These are phyloP conservation scores for Neoarthrinium moseri DNA, from an alignment of 2,329 filamentous ascomycete species.

Conservation along the genomic window DNA sequence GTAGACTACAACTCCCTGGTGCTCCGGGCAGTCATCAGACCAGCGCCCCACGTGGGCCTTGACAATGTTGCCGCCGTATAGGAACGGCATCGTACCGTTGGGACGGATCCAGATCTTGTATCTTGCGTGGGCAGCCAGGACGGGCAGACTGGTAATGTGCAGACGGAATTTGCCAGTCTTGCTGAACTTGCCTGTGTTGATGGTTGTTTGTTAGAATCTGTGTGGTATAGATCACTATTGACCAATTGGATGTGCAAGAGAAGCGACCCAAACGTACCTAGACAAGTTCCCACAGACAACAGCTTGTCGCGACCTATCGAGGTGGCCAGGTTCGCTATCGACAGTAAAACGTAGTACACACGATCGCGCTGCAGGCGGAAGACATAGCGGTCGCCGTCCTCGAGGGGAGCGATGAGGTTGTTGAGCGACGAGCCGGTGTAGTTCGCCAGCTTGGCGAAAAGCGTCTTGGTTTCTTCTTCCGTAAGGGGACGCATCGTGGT, in stretches of 20 bases:
- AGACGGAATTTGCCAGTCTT: constrained; percentile 95
- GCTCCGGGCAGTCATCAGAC: constrained; percentile 90
- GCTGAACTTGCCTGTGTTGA: constrained; percentile 77
- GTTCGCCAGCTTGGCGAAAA: constrained; percentile 90
- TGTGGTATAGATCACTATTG: neutral
- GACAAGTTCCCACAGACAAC: constrained; percentile 82
- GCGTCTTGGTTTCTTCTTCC: constrained; percentile 57
- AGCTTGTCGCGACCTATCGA: constrained; percentile 80
- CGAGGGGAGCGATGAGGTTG: constrained; percentile 74
- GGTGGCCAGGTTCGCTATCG: constrained; percentile 87
- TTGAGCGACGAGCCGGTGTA: constrained; percentile 88
- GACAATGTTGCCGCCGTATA: constrained; percentile 79
- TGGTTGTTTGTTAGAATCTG: constrained; percentile 3
- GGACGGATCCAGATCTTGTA: constrained; percentile 95
- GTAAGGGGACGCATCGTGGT: constrained; percentile 15
- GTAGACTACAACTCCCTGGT: constrained; percentile 87
- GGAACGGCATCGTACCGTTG: constrained; percentile 95
- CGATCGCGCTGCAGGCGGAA: constrained; percentile 66
- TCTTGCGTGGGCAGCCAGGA: constrained; percentile 85
- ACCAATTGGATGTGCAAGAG: neutral
- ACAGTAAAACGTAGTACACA: constrained; percentile 84
- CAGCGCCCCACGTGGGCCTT: constrained; percentile 67
- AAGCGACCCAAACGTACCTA: constrained; percentile 45
- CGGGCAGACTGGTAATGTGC: constrained; percentile 83
- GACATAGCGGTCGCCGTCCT: constrained; percentile 74